phyloP scores from a whole-genome alignment of 345 rosid genomes.

The Citrus medica region DNA sequence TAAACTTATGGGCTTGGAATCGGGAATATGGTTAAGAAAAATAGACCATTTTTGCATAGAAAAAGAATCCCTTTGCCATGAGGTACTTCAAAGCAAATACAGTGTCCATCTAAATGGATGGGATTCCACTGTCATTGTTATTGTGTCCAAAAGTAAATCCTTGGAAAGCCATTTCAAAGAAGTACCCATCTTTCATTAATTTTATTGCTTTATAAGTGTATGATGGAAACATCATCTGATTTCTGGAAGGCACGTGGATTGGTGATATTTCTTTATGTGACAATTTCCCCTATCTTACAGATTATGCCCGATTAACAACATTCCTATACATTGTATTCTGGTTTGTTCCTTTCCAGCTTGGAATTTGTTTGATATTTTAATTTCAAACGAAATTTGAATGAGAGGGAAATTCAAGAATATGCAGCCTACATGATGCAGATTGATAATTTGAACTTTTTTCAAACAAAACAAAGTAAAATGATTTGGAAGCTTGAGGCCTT shows the following conservation, averaged over 20 bases:
- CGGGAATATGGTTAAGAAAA: not conserved
- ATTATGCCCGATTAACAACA: not conserved
- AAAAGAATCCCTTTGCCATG: not conserved
- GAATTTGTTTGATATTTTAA: too few species aligned
- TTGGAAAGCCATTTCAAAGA: not conserved
- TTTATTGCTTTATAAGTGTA: not conserved
- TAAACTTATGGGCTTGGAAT: not conserved
- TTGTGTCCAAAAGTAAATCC: not conserved
- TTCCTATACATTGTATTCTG: not conserved
- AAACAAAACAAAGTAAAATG: too few species aligned
- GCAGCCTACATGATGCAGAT: too few species aligned
- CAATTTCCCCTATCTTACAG: too few species aligned
- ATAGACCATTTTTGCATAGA: not conserved
- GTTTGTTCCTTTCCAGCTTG: too few species aligned
- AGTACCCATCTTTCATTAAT: not conserved
- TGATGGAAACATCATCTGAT: not conserved
- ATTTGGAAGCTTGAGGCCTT: too few species aligned
- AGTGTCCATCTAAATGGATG: not conserved
- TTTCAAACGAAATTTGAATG: too few species aligned
- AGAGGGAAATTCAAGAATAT: too few species aligned
- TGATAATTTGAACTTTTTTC: too few species aligned
- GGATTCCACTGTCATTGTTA: not conserved
- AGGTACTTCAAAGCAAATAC: not conserved
- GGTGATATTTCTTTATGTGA: not conserved
- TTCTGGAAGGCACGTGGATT: not conserved